These are phyloP conservation scores for Boletales sp. DNA, from an alignment of 768 basidiomycete species.

Conservation along the genomic window DNA sequence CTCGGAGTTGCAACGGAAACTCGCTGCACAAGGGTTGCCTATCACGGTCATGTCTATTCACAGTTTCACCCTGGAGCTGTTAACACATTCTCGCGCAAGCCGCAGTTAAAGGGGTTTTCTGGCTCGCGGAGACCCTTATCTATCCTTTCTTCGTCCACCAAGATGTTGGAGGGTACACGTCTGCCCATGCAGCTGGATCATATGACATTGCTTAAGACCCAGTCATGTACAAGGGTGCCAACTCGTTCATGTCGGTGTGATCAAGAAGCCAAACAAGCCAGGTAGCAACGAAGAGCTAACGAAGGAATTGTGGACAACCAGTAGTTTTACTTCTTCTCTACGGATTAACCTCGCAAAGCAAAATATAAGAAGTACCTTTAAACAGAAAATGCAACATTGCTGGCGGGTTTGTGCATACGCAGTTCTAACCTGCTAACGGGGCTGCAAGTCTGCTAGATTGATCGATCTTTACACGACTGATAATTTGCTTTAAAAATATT, in stretches of 20 bases:
- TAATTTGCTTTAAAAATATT: no score
- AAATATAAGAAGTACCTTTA: no score
- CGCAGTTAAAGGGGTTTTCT: conserved; percentile 9
- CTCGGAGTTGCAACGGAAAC: conserved; percentile 45
- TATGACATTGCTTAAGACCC: conserved; percentile 15
- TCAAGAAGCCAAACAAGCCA: conserved; percentile 9
- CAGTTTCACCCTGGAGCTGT: conserved; percentile 35
- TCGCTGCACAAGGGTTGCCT: conserved; percentile 27
- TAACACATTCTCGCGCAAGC: conserved; percentile 27
- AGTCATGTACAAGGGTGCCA: conserved; percentile 30
- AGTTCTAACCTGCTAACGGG: no score
- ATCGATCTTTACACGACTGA: no score
- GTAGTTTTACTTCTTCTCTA: no score
- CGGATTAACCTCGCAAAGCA: no score
- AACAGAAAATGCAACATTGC: no score
- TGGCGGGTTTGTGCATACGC: no score
- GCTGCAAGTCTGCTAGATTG: no score
- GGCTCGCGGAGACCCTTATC: conserved; percentile 17
- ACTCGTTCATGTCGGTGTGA: conserved; percentile 21
- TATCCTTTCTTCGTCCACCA: conserved; percentile 16
- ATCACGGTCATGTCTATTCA: conserved; percentile 26
- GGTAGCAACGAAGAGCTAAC: conserved; percentile 22
- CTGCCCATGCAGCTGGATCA: conserved; percentile 30
- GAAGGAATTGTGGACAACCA: conserved; percentile 26
- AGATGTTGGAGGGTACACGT: conserved; percentile 25